Conservation (phyloP, 2,329 filamentous ascomycete species). For the Aspergillus jensenii region DNA sequence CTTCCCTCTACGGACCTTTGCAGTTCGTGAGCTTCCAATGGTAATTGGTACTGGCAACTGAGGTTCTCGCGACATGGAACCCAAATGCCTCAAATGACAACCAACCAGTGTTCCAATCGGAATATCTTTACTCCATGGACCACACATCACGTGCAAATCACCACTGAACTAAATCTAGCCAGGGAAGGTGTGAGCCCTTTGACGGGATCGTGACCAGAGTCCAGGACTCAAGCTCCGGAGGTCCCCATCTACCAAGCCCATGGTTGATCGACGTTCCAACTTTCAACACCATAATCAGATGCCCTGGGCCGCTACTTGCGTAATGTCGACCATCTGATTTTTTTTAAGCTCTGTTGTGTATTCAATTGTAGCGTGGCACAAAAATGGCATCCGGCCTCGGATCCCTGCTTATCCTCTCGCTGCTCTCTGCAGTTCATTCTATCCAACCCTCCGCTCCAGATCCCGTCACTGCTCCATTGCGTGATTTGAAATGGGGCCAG, state of each 20-base stretch:
- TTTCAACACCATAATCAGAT: background rate
- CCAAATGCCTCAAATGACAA: no score
- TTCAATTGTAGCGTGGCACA: background rate
- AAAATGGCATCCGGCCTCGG: slow-evolving; percentile 2
- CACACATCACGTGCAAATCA: background rate
- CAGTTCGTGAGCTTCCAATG: background rate
- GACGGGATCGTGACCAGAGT: background rate
- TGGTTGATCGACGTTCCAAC: background rate
- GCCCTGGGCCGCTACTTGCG: background rate
- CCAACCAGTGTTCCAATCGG: background rate
- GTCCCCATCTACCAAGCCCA: background rate
- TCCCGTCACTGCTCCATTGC: slow-evolving; percentile 76
- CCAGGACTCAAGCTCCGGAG: background rate
- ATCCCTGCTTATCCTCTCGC: slow-evolving; percentile 15
- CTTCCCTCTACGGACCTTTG: background rate
- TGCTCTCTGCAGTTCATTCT: slow-evolving; percentile 37
- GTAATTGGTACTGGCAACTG: background rate
- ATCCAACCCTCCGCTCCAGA: slow-evolving; percentile 78
- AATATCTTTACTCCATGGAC: no score
- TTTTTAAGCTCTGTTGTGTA: background rate
- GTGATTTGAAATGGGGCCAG: slow-evolving; percentile 85
- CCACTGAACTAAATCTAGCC: background rate
- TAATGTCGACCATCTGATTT: background rate
- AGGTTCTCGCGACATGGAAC: background rate
- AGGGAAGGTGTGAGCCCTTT: background rate